A percentile compares a stretch with the other conserved stretches of the same genome.
These are phyloP conservation scores for Fusarium sp. DNA, from an alignment of 2,329 filamentous ascomycete species.

Conservation along the genomic window DNA sequence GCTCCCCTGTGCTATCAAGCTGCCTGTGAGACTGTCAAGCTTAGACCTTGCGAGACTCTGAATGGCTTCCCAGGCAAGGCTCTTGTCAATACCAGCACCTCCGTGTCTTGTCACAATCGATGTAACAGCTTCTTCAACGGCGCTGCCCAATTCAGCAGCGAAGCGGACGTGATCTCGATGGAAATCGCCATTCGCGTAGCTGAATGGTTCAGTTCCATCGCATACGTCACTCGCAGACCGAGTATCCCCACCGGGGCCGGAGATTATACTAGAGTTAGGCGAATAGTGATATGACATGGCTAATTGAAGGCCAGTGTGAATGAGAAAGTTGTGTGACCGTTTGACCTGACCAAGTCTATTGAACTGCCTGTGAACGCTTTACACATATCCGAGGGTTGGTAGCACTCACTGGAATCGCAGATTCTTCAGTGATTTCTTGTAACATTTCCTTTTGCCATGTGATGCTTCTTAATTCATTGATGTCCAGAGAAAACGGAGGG, in stretches of 20 bases:
- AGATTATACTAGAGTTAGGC: too few relatives aligned
- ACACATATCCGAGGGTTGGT: background rate
- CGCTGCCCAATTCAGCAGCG: background rate
- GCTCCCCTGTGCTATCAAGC: too few relatives aligned
- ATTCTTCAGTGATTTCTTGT: background rate
- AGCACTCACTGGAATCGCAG: background rate
- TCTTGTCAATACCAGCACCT: background rate
- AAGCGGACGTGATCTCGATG: background rate
- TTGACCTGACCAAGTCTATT: background rate
- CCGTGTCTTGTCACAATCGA: background rate
- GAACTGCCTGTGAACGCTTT: background rate
- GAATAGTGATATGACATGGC: background rate
- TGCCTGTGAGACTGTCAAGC: background rate
- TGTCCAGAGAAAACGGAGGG: background rate
- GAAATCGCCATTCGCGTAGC: background rate
- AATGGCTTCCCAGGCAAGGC: background rate
- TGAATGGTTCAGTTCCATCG: background rate
- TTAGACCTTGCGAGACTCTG: background rate
- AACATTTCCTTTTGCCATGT: background rate
- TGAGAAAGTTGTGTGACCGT: background rate
- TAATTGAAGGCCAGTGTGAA: background rate
- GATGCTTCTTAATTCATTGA: background rate
- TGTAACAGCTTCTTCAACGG: background rate
- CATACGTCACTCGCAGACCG: background rate
- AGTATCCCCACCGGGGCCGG: background rate